Percentiles rank a stretch among this genome's conserved stretches.
Conservation (phyloP, 2,329 filamentous ascomycete genomes). For the Coniochaeta hoffmannii region DNA sequence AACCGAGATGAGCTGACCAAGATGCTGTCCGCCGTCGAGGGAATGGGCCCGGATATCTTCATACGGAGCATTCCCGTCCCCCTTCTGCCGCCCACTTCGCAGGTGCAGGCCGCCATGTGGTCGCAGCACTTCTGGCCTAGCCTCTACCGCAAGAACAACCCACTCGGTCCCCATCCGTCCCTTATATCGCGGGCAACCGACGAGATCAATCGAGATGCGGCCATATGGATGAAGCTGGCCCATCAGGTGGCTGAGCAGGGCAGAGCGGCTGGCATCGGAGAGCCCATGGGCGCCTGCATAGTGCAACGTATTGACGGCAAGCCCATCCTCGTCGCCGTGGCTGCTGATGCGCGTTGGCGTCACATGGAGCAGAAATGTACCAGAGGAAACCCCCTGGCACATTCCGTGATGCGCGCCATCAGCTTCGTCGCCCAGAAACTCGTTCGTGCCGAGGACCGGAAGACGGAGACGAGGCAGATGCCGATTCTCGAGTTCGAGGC, state of each 20-base stretch:
- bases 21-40: slow-evolving; percentile 40
- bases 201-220: slow-evolving; percentile 57
- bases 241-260: slow-evolving; percentile 55
- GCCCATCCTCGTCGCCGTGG: slow-evolving; percentile 59
- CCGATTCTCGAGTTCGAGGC: slow-evolving; percentile 49
- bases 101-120: slow-evolving; percentile 68
- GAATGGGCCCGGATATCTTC: slow-evolving; percentile 44
- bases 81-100: slow-evolving; percentile 65
- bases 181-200: slow-evolving; percentile 63
- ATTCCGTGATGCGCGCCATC: slow-evolving; percentile 71
- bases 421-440: slow-evolving; percentile 71
- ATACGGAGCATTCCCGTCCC: slow-evolving; percentile 63
- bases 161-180: slow-evolving; percentile 74
- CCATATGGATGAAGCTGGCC: slow-evolving; percentile 62
- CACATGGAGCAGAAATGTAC: slow-evolving; percentile 39
- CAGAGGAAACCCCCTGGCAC: slow-evolving; percentile 67
- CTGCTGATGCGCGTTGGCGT: slow-evolving; percentile 68
- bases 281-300: slow-evolving; percentile 67
- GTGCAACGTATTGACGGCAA: slow-evolving; percentile 51
- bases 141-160: slow-evolving; percentile 81
- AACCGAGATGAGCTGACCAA: slow-evolving; percentile 43
- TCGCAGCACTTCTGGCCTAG: slow-evolving; percentile 74
- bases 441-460: slow-evolving; percentile 45
- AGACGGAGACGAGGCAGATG: slow-evolving; percentile 15
- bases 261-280: slow-evolving; percentile 51